Evolutionary conservation across 805 yeast genomes (phyloP).

Genomic region (Gaillardinia entomophila): DNA sequence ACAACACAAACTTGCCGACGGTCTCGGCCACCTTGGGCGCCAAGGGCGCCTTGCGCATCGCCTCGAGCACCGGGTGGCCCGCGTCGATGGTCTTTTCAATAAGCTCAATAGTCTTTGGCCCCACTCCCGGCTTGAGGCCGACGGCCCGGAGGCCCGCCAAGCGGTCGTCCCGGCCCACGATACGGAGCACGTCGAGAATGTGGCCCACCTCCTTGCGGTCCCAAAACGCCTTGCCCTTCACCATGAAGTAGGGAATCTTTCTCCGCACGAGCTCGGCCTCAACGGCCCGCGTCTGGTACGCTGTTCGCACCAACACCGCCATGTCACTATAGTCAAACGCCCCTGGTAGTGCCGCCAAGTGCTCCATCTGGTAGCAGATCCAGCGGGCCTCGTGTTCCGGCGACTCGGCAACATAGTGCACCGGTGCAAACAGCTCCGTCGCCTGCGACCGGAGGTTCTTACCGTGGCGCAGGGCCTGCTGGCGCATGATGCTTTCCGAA

Average conservation of each 20-base stretch:
- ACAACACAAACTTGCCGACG: constrained; percentile 22
- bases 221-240: constrained; percentile 79
- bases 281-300: constrained; percentile 53
- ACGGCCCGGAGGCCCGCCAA: constrained; percentile 55
- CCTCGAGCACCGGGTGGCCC: neutral
- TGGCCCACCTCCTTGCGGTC: constrained; percentile 62
- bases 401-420: constrained; percentile 33
- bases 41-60: constrained; percentile 4
- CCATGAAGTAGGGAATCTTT: constrained; percentile 59
- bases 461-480: constrained; percentile 43
- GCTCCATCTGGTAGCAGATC: constrained; percentile 50
- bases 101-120: constrained; percentile 43
- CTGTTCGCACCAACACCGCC: constrained; percentile 65
- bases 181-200: constrained; percentile 60
- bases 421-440: constrained; percentile 40
- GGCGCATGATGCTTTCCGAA: constrained; percentile 62
- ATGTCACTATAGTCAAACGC: constrained; percentile 50
- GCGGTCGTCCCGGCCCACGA: constrained; percentile 54
- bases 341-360: constrained; percentile 40
- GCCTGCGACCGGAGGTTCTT: constrained; percentile 45
- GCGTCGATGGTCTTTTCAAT: constrained; percentile 13
- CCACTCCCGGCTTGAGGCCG: constrained; percentile 58
- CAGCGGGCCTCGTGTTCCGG: constrained; percentile 52
- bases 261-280: constrained; percentile 56
- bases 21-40: constrained; percentile 6